Evolutionary conservation across 305 asterid species (phyloP), one percentile per base, ranked within the genome.

Genomic region (Lippia alba): DNA sequence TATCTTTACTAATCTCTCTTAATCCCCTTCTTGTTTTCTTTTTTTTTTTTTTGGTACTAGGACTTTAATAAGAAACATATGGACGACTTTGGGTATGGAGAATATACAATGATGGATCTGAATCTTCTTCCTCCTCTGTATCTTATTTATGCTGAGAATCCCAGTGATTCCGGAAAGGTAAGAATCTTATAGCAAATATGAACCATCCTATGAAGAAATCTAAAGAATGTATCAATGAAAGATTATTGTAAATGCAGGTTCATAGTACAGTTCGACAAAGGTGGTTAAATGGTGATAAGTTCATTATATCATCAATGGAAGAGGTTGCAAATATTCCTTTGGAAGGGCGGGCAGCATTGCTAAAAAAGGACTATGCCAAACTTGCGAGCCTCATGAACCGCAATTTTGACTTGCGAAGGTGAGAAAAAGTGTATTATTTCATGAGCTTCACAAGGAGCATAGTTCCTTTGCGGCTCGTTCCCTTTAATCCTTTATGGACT

Each of bases 91-190:
- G 96, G 96, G 56, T 82, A 91, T 76, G 97, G 98, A 36, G 50
- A 85, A 57, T 93, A 93, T 68, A 75, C 67, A 17, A 94, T 83
- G 55, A 79, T 93, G 94, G 97, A 87, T 72, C 67, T 77, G 19
- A 74, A 49, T 73, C 94, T 89, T 83, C 94, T 93, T 59, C 98
- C 98, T 0, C 89, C 92, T 0, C 91, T 93, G 48, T 79, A 91
- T 79, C 89, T 93, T 55, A 87, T 93, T 69, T 91, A 91, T 74
- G 97, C 98, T 8, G 96, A 89, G 81, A 93, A 93, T 64, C 98
- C 98, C 30, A 93, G 98, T 74, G 98, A 93, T 74, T 93, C 98
- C 40, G 98, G 97, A 74, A 94, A 91, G 97, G 97, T 88, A 66
- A 75, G 33, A 44, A 44, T 66, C 45, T 50, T 24, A 24, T 3